Evolutionary conservation across 345 rosid species (phyloP).

Genomic region (Brassica juncea): DNA sequence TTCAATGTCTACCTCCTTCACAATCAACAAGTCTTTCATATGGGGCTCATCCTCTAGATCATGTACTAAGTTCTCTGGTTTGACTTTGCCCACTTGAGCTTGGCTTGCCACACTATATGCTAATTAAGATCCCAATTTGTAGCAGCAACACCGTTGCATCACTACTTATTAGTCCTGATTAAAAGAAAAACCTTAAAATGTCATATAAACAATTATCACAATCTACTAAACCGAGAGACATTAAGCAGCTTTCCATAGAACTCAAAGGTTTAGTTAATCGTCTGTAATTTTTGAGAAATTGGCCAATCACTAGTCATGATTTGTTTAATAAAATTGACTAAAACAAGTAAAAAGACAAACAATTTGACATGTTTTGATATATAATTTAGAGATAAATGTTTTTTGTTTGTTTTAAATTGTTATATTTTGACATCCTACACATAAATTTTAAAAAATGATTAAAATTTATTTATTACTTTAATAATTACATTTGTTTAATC

Average conservation of each 20-base stretch:
- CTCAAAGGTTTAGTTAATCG: constrained; percentile 53
- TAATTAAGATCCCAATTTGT: constrained; percentile 74
- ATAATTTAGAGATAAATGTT: no score
- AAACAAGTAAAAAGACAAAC: no score
- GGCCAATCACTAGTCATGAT: no score
- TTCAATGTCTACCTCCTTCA: constrained; percentile 29
- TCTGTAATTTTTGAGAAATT: not conserved
- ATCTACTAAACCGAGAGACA: constrained; percentile 56
- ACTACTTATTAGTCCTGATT: constrained; percentile 43
- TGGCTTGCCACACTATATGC: constrained; percentile 51
- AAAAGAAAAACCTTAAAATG: constrained; percentile 9
- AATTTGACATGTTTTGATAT: no score
- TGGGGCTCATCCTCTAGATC: constrained; percentile 83
- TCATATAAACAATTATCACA: no score
- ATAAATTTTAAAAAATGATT: no score
- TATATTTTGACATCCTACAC: no score
- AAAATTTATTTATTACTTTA: no score
- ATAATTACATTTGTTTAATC: no score
- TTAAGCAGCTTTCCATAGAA: constrained; percentile 76
- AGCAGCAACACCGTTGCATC: constrained; percentile 48
- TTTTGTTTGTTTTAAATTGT: no score
- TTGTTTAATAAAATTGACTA: no score
- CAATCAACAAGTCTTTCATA: constrained; percentile 60
- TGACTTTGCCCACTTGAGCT: constrained; percentile 57
- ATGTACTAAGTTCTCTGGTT: constrained; percentile 76